Percentiles rank a stretch among this genome's conserved stretches.
Evolutionary conservation across 2,329 filamentous ascomycete genomes (phyloP).

Genomic region (Trichoderma asperellum): DNA sequence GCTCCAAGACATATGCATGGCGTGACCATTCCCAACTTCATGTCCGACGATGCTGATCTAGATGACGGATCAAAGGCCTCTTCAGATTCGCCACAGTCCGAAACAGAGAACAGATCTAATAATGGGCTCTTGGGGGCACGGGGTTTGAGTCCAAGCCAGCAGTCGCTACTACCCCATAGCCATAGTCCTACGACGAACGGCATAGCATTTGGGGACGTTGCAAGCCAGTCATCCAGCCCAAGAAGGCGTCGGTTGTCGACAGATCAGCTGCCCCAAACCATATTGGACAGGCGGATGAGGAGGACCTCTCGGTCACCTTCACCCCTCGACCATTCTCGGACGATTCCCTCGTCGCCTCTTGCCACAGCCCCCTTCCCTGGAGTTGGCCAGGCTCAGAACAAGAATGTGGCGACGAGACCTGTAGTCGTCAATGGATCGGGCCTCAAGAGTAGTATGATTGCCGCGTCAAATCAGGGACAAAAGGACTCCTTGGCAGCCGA

Average conservation of each 20-base stretch:
- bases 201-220: conserved; percentile 55
- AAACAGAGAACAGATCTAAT: conserved; percentile 46
- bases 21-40: conserved; percentile 58
- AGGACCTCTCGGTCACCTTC: conserved; percentile 61
- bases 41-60: conserved; percentile 57
- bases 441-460: conserved; percentile 42
- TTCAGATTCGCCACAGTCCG: conserved; percentile 53
- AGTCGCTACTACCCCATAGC: conserved; percentile 34
- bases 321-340: conserved; percentile 55
- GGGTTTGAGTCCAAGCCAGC: conserved; percentile 35
- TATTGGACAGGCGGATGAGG: conserved; percentile 58
- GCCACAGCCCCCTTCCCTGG: conserved; percentile 44
- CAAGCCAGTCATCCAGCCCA: conserved; percentile 42
- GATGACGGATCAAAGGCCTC: conserved; percentile 50
- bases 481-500: conserved; percentile 31
- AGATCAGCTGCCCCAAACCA: conserved; percentile 57
- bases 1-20: conserved; percentile 51
- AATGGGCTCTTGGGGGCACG: conserved; percentile 36
- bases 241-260: conserved; percentile 55
- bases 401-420: conserved; percentile 47
- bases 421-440: conserved; percentile 58
- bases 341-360: conserved; percentile 45
- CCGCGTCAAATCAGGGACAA: conserved; percentile 27
- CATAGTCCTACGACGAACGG: conserved; percentile 40
- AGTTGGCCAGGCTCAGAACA: conserved; percentile 37